Conservation (phyloP, 2,329 filamentous ascomycete species). For the Corniculantispora saksenae region DNA sequence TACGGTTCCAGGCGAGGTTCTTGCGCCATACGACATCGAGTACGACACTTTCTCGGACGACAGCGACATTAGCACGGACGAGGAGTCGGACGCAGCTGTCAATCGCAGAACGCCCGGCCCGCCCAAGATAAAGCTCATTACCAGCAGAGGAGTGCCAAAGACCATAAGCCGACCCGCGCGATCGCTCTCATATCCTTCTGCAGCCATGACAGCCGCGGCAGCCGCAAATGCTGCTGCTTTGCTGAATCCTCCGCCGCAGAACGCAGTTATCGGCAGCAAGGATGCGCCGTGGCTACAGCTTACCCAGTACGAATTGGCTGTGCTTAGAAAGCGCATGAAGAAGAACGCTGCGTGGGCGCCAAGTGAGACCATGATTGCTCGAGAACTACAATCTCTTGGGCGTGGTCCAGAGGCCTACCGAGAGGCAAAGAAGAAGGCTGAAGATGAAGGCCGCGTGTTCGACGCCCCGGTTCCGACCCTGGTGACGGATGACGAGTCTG, state of each 20-base stretch:
- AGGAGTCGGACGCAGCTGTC: constrained; percentile 46
- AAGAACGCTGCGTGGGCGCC: constrained; percentile 86
- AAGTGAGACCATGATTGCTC: constrained; percentile 81
- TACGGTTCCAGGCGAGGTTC: constrained; percentile 65
- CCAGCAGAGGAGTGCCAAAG: constrained; percentile 41
- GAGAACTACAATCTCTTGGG: constrained; percentile 71
- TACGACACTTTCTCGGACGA: constrained; percentile 59
- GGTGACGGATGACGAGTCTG: constrained; percentile 51
- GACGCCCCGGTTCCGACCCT: constrained; percentile 41
- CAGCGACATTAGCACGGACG: constrained; percentile 54
- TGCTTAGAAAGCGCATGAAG: constrained; percentile 83
- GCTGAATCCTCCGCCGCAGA: constrained; percentile 60
- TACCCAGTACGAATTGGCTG: constrained; percentile 64
- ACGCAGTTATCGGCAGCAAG: constrained; percentile 58
- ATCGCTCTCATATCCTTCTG: constrained; percentile 36
- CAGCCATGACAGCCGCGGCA: constrained; percentile 39
- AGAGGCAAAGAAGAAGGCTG: constrained; percentile 63
- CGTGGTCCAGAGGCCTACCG: constrained; percentile 65
- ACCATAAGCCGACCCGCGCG: constrained; percentile 43
- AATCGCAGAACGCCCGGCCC: constrained; percentile 38
- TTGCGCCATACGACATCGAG: constrained; percentile 65
- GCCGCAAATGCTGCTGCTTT: constrained; percentile 43
- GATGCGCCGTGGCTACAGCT: constrained; percentile 68
- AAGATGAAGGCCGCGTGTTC: constrained; percentile 65
- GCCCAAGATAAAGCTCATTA: constrained; percentile 54